Evolutionary conservation across 768 basidiomycete genomes (phyloP), one percentile per base, ranked within the genome.

Genomic region (Mrakia hoshinonis): DNA sequence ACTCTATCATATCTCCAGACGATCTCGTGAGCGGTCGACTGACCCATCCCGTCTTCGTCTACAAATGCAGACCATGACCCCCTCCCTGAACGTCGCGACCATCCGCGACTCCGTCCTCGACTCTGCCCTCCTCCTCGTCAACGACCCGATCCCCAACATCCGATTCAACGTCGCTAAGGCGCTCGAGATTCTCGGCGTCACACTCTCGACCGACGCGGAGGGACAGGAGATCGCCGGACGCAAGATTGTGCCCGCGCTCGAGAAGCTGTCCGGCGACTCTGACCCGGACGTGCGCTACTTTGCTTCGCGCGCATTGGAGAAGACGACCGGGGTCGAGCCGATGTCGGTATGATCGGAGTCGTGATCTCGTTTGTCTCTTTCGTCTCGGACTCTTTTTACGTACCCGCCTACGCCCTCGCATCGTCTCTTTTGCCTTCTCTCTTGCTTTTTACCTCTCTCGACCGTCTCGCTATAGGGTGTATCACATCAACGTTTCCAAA

Each of bases 221-320:
- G 96, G 95, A 9, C 85, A 82, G 65, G 85, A 88, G 73, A 85
- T 98, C 72, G 83, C 89, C 31, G 83, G 84, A 74, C 83, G 87
- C 74, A 87, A 85, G 79, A 84, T 97, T 70, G 79, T 89, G 20
- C 91, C 94, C n/a, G 85, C 86, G 24, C 79, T 98, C 75, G 89
- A 95, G 76, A 88, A 88, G 76, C 86, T 92, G 80, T 88, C 90
- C 81, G 86, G 85, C 73, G 96, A 99, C 78, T 80, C 83, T 60
- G 96, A 99, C 81, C 92, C 95, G 26, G 96, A 99, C 82, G 96
- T 99, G 63, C 87, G 93, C 77, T 98, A 90, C 82, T 96, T 94
- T 80, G 90, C 93, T 18, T 82, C 85, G 58, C 87, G 89, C 72
- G 93, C 91, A 58, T 81, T 90, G 67, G 89, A 90, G 77, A 84